Evolutionary conservation across 2,329 filamentous ascomycete species (phyloP).

Genomic region (Pseudogymnoascus sp.): DNA sequence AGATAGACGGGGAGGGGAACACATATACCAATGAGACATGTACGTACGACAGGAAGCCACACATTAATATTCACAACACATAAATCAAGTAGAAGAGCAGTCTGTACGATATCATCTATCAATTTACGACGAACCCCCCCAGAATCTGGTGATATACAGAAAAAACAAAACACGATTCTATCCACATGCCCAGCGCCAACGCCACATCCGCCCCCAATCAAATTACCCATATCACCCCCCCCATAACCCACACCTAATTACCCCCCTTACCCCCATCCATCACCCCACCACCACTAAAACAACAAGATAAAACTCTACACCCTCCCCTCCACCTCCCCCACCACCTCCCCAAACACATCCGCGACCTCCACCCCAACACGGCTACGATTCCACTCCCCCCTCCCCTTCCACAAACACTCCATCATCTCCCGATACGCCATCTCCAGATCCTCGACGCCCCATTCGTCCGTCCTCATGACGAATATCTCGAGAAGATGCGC

Average conservation of each 20-base stretch:
- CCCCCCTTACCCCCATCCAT: not conserved
- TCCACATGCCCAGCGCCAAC: not conserved
- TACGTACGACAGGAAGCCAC: not conserved
- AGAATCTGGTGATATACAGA: slow-evolving; percentile 3
- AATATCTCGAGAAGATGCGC: slow-evolving; percentile 20
- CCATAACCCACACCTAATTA: not conserved
- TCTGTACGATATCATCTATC: not conserved
- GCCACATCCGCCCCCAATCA: not conserved
- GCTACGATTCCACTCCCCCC: slow-evolving; percentile 76
- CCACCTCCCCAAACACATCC: slow-evolving; percentile 67
- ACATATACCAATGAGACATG: not conserved
- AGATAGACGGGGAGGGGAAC: not conserved
- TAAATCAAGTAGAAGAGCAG: not conserved
- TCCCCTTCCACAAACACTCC: slow-evolving; percentile 76
- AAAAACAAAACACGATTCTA: slow-evolving; percentile 6
- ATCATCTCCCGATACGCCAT: slow-evolving; percentile 87
- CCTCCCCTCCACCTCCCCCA: slow-evolving; percentile 41
- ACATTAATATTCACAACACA: not conserved
- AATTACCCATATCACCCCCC: not conserved
- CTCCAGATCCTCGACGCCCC: slow-evolving; percentile 80
- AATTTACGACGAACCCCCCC: not conserved
- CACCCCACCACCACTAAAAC: not conserved
- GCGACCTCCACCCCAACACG: slow-evolving; percentile 57
- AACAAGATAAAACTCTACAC: not conserved
- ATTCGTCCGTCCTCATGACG: slow-evolving; percentile 24